Base-by-base conservation (phyloP, 345 rosid species). In the Brassica cretica region DNA sequence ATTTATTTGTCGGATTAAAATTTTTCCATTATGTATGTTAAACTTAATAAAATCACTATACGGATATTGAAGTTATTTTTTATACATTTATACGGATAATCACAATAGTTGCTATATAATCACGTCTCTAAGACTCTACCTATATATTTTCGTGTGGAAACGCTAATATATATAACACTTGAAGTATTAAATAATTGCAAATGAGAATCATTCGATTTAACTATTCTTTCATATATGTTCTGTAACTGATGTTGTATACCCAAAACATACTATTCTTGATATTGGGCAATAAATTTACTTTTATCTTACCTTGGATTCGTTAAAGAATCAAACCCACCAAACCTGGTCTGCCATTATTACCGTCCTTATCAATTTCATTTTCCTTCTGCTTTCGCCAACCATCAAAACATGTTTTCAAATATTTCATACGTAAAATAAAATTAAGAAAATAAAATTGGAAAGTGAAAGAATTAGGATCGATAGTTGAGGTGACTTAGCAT, bases 291-390 rank as follows among this genome's bases (percentile, higher is more conserved):
- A 58, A 51, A 64, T 46, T 19, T 25, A 46, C 69, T 66, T 78
- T 30, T 30, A 39, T 33, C 35, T 74, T 55, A 79, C 80, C 72
- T 75, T 75, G 79, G 83, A 70, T 80, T 80, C 83, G 79, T 80
- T 75, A 75, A 70, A 70, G 76, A 70, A 70, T n/a, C 63, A 70
- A 75, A 74, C 46, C 76, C 83, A 80, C 79, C 72, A 75, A 65
- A 70, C 68, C 18, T 75, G 68, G 83, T 75, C 72, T 80, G 83
- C 83, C 79, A 80, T 80, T 80, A 75, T 56, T 75, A 75, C 79
- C 76, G 68, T 64, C 80, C 75, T 79, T 75, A 70, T 65, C 64
- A 70, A 32, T 32, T 75, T 66, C 15, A 3, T 29, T 63, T 37
- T 16, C 33, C 32, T 75, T 75, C 51, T 11, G 0, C 49, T 18